Evolutionary conservation across 2,329 filamentous ascomycete species (phyloP).

Genomic region (Aspergillus sclerotialis): DNA sequence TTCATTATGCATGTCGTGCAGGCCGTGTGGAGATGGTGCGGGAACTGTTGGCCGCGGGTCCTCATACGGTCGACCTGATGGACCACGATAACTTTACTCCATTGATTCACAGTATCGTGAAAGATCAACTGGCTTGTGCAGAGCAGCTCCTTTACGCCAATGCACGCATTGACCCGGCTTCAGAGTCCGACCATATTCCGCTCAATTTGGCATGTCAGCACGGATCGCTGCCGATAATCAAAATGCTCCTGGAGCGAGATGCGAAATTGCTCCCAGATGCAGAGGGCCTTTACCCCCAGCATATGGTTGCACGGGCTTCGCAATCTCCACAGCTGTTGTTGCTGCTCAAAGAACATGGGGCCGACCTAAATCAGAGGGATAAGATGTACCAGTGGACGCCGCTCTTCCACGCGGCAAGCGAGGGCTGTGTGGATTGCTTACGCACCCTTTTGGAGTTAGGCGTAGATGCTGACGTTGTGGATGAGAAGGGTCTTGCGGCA

Average conservation of each 20-base stretch:
- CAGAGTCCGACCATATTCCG: slow-evolving; percentile 86
- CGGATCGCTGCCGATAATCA: slow-evolving; percentile 75
- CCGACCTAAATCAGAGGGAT: slow-evolving; percentile 84
- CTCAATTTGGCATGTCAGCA: slow-evolving; percentile 93
- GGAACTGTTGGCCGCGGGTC: slow-evolving; percentile 61
- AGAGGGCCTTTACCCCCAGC: slow-evolving; percentile 93
- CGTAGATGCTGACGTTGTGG: slow-evolving; percentile 69
- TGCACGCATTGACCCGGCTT: slow-evolving; percentile 77
- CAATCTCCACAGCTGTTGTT: slow-evolving; percentile 72
- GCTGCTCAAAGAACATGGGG: slow-evolving; percentile 75
- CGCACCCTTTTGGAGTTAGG: slow-evolving; percentile 72
- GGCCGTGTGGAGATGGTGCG: slow-evolving; percentile 79
- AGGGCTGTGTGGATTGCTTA: slow-evolving; percentile 86
- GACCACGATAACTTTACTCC: slow-evolving; percentile 98
- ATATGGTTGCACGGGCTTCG: slow-evolving; percentile 85
- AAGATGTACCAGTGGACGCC: slow-evolving; percentile 98
- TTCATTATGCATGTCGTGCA: slow-evolving; percentile 96
- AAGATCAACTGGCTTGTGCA: slow-evolving; percentile 74
- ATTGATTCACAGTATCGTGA: slow-evolving; percentile 89
- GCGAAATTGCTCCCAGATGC: slow-evolving; percentile 86
- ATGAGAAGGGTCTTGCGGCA: slow-evolving; percentile 87
- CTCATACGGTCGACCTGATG: slow-evolving; percentile 73
- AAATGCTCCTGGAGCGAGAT: slow-evolving; percentile 72
- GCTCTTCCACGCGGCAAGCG: slow-evolving; percentile 89
- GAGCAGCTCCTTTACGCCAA: slow-evolving; percentile 67